Base-by-base conservation (phyloP, 2,329 filamentous ascomycete species). In the Trichophyton mentagrophytes region DNA sequence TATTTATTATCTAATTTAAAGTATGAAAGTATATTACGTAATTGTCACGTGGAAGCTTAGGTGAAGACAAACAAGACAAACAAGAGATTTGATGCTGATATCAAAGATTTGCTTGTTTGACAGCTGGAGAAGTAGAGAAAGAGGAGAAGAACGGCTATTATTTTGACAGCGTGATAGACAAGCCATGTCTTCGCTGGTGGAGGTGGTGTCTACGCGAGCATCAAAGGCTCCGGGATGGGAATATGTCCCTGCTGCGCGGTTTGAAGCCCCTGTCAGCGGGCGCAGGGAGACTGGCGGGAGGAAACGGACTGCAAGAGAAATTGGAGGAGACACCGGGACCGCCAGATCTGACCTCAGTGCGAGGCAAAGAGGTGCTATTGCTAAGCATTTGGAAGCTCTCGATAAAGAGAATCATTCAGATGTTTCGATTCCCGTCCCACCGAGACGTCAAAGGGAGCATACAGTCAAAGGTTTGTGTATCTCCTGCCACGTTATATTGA, bases 181-280 rank as follows among this genome's bases (percentile, higher is more conserved):
- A 30, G 25, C 60, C 40, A 85, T 85, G 80, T 82, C 82, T 66
- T 87, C 88, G 68, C 89, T 64, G 49, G 62, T 97, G 68, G 85
- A 95, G 74, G 78, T 96, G 61, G 88, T 89, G 40, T 85, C 83
- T 2, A 57, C 53, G 69, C 78, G 84, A 30, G 84, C 84, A 63
- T 85, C 84, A 15, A 82, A 83, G 51, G 88, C 89, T 0, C 90
- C 92, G 0, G 92, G 92, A 69, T 97, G 90, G 87, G 90, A 90
- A 11, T 96, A 96, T 71, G 89, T 96, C 1, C 85, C 90, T 33
- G 89, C 96, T 70, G 85, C 82, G 15, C 70, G 81, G 72, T 79
- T 82, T 61, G 80, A 83, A 60, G 79, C 82, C 11, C 71, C 78
- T 59, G 79, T 76, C 22, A 60, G 59, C 25, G 63, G 64, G 2